These are phyloP conservation scores for Vaccinium corymbosum DNA, from an alignment of 148 eudicot genomes.

Conservation along the genomic window DNA sequence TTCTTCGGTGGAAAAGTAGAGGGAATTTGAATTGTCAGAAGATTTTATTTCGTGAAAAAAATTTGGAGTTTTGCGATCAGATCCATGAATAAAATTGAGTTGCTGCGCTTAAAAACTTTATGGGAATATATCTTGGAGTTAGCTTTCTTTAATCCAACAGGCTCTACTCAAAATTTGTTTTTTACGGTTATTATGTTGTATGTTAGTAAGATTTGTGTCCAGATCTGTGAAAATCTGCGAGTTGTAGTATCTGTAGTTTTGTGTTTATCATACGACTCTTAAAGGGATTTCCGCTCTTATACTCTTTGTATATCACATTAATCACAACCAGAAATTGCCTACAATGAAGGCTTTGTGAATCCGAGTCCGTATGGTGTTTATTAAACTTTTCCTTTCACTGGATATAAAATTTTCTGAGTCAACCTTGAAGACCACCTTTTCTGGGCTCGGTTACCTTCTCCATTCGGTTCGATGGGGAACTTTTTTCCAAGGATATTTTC, in stretches of 20 bases:
- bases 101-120: not conserved
- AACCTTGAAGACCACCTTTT: not conserved
- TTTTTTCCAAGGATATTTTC: not conserved
- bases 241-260: not conserved
- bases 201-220: not conserved
- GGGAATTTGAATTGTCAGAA: no score
- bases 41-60: no score
- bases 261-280: not conserved
- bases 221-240: not conserved
- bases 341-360: not conserved
- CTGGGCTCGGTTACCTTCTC: not conserved
- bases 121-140: not conserved
- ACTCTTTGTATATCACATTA: no score
- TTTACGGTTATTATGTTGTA: not conserved
- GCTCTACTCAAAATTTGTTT: not conserved
- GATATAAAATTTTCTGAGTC: not conserved
- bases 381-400: not conserved
- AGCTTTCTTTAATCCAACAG: not conserved
- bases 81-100: not conserved
- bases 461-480: not conserved
- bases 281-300: not conserved
- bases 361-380: not conserved
- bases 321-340: not conserved
- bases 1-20: no score
- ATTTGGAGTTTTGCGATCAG: not conserved